Evolutionary conservation across 768 basidiomycete species (phyloP), one percentile per base, ranked within the genome.

Genomic region (Jaapia argillacea): DNA sequence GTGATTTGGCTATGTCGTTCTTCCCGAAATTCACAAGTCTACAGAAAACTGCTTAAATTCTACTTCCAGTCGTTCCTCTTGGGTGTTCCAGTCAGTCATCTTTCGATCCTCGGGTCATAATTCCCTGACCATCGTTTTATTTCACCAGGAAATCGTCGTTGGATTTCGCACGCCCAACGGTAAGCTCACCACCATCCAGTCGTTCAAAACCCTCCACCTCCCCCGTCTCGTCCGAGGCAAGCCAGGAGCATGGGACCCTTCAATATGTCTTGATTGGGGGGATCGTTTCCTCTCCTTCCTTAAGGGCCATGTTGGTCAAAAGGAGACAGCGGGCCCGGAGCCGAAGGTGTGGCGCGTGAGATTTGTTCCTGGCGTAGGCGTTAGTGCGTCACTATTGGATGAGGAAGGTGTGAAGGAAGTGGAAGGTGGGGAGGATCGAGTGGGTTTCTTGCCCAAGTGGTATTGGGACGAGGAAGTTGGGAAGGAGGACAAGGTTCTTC

Each of bases 11-110:
- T 14, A 38, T 10, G 16, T 16, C 3, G n/a, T 16, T 36, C 36
- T 20, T 14, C 18, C 5, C 26, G 43, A 47, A n/a, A 51, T 44
- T 16, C 23, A 46, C 36, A 5, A 45, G 28, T 36, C 43, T 44
- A 41, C 56, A 90, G 85, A 59, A 93, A 93, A 57, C 65, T 93
- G n/a, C 74, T 93, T 45, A 91, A 88, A 55, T 89, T 89, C 61
- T 92, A 91, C 67, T 77, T 90, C 47, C 90, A 93, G 55, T 91
- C 88, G 1, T 92, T 89, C 60, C 72, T 93, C 22, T 75, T 93
- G 43, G 91, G 90, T 40, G 88, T 93, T n/a, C 90, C 89, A 18
- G 84, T 84, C 58, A 52, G 80, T 59, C 25, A 7, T 13, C 24
- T 24, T 24, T 27, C 20, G 13, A 14, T 23, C 5, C 12, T 33